A percentile compares a stretch with the other conserved stretches of the same genome.
Conservation (phyloP, 2,329 filamentous ascomycete genomes). For the Colletotrichum sp. region DNA sequence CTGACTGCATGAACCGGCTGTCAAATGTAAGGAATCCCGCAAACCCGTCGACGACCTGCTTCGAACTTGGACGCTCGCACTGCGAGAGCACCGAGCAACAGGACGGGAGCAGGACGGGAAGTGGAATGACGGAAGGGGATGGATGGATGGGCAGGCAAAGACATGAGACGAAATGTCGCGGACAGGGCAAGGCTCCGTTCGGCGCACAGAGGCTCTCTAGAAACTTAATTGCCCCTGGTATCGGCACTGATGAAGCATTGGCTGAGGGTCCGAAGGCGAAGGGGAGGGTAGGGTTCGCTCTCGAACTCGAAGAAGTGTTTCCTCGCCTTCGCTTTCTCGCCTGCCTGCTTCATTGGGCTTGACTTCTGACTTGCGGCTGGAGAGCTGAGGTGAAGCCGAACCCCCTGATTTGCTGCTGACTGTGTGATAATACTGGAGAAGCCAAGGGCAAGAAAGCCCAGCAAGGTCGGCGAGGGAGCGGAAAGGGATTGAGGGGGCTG, state of each 20-base stretch:
- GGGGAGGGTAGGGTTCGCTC: background rate
- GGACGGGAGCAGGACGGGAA: conserved; percentile 7
- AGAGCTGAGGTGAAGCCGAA: background rate
- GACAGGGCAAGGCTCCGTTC: background rate
- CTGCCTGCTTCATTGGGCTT: background rate
- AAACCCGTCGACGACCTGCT: background rate
- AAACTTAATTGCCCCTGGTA: conserved; percentile 10
- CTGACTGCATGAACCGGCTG: conserved; percentile 9
- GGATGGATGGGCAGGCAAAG: background rate
- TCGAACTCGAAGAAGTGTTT: background rate
- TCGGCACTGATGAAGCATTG: background rate
- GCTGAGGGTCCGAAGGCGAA: background rate
- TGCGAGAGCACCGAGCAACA: background rate
- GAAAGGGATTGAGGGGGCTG: background rate
- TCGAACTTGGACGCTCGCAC: background rate
- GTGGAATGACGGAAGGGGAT: background rate
- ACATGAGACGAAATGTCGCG: conserved; percentile 18
- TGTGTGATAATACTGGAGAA: conserved; percentile 4
- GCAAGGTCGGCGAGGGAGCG: background rate
- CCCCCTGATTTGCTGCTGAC: background rate
- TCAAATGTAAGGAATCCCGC: background rate
- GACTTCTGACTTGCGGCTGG: background rate
- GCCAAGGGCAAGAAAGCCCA: background rate
- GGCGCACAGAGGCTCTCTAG: conserved; percentile 11
- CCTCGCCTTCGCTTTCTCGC: background rate